A percentile compares a stretch with the other conserved stretches of the same genome.
Evolutionary conservation across 371 early-diverging fungal species (phyloP).

Genomic region (Coemansia sp.): DNA sequence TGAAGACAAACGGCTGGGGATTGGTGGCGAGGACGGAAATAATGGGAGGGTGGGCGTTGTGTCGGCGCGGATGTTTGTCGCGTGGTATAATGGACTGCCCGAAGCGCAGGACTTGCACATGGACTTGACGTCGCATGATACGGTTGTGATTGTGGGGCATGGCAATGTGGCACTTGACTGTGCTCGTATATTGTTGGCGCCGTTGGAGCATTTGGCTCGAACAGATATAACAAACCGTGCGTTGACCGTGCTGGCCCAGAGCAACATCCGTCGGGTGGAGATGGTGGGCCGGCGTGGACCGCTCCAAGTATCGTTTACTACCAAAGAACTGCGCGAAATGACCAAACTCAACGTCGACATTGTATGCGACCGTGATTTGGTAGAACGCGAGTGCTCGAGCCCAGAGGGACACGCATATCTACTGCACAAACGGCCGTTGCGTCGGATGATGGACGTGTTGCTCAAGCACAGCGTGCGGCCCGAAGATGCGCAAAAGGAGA

Average conservation of each 20-base stretch:
- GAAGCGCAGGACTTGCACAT: slow-evolving; percentile 55
- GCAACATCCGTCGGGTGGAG: slow-evolving; percentile 75
- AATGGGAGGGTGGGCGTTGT: slow-evolving; percentile 54
- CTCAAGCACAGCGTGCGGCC: slow-evolving; percentile 55
- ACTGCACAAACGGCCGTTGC: slow-evolving; percentile 63
- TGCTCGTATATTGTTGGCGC: slow-evolving; percentile 83
- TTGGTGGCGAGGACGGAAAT: slow-evolving; percentile 56
- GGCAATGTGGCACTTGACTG: slow-evolving; percentile 97
- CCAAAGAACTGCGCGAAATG: slow-evolving; percentile 95
- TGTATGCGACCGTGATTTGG: slow-evolving; percentile 58
- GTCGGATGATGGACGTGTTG: slow-evolving; percentile 75
- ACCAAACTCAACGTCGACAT: slow-evolving; percentile 65
- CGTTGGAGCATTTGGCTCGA: slow-evolving; percentile 68
- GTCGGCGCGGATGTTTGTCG: slow-evolving; percentile 85
- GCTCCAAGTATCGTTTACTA: slow-evolving; percentile 86
- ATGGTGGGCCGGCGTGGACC: slow-evolving; percentile 92
- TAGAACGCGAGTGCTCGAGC: slow-evolving; percentile 55
- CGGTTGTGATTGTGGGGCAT: slow-evolving; percentile 85
- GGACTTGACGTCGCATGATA: slow-evolving; percentile 68
- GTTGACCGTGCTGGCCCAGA: slow-evolving; percentile 65
- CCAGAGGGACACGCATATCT: slow-evolving; percentile 47
- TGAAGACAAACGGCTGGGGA: slow-evolving; percentile 67
- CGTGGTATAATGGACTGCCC: slow-evolving; percentile 95
- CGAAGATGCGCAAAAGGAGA: background rate
- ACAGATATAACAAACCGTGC: slow-evolving; percentile 88